Evolutionary conservation across 1,139 yeast genomes (phyloP).

Genomic region (Pichia norvegensis): DNA sequence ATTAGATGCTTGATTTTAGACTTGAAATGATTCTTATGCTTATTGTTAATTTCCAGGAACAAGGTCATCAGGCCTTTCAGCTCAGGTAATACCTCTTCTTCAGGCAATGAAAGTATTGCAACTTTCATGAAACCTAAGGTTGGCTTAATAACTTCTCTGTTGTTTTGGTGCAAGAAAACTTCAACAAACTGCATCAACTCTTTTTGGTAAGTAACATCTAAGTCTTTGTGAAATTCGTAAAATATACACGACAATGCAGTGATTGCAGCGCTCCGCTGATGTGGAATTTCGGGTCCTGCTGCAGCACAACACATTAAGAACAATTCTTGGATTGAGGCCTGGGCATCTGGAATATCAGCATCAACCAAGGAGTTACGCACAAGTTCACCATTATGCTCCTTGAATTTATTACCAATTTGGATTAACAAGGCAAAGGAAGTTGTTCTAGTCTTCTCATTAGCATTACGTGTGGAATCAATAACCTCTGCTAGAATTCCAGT

Average conservation of each 20-base stretch:
- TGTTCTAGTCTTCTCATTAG: slow-evolving; percentile 85
- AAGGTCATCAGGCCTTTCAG: slow-evolving; percentile 60
- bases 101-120: slow-evolving; percentile 78
- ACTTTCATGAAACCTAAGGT: slow-evolving; percentile 94
- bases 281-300: slow-evolving; percentile 86
- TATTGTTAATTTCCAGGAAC: slow-evolving; percentile 88
- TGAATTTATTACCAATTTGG: slow-evolving; percentile 74
- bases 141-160: slow-evolving; percentile 88
- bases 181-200: slow-evolving; percentile 88
- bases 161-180: slow-evolving; percentile 80
- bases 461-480: slow-evolving; percentile 86
- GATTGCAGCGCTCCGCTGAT: slow-evolving; percentile 93
- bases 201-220: slow-evolving; percentile 48
- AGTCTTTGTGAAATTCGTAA: slow-evolving; percentile 69
- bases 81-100: slow-evolving; percentile 62
- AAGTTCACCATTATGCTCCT: slow-evolving; percentile 48
- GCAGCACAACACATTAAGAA: slow-evolving; percentile 96
- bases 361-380: slow-evolving; percentile 61
- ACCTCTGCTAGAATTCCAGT: slow-evolving; percentile 82
- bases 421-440: slow-evolving; percentile 70
- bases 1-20: slow-evolving; percentile 86
- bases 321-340: slow-evolving; percentile 69
- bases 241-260: slow-evolving; percentile 83
- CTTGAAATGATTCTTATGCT: slow-evolving; percentile 90
- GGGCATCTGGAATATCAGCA: slow-evolving; percentile 48